Base-by-base conservation (phyloP, 2,329 filamentous ascomycete genomes). In the Alternaria sp. region DNA sequence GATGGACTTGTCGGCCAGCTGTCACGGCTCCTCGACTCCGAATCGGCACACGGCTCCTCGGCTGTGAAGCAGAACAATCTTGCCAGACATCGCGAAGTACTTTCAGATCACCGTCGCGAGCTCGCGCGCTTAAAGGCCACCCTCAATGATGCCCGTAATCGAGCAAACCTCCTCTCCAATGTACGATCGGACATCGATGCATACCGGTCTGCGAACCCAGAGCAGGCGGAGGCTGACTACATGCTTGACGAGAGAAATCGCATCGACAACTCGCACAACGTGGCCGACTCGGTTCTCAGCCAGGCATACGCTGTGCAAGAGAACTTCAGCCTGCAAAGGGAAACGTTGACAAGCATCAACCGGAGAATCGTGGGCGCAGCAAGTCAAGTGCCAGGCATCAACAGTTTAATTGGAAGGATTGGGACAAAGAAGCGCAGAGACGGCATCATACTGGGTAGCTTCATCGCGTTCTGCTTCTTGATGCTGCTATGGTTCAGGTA, bases 31-130 rank as follows among this genome's bases (percentile, higher is more conserved):
- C 91, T 98, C 69, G 94, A 98, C 82, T 96, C 94, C 57, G 94
- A 98, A 85, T 88, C 93, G 22, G 86, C 89, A 57, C 87, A 96
- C 61, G 93, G 91, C 51, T 90, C 93, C 44, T 98, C 94, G 38
- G 93, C 94, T 57, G 87, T 97, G n/a, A 98, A 98, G 81, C 94
- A 97, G 75, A 97, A 94, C 82, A 97, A 98, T 78, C 89, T 99
- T 38, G 86, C 92, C 60, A 90, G 96, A 30, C 92, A 98, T 71
- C 91, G 92, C 67, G 94, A 97, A 82, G 91, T 97, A 77, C 89
- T 98, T 16, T 83, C 88, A 38, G 91, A 96, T 76, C 94, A 99
- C 82, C 89, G 89, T 63, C 90, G 89, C 65, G 94, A 98, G 79
- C 87, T 97, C 38, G 79, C 84, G 5, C 91, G 93, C 9, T 85